These are phyloP conservation scores for Backusella circina DNA, from an alignment of 192 early-diverging fungal genomes.

Conservation along the genomic window DNA sequence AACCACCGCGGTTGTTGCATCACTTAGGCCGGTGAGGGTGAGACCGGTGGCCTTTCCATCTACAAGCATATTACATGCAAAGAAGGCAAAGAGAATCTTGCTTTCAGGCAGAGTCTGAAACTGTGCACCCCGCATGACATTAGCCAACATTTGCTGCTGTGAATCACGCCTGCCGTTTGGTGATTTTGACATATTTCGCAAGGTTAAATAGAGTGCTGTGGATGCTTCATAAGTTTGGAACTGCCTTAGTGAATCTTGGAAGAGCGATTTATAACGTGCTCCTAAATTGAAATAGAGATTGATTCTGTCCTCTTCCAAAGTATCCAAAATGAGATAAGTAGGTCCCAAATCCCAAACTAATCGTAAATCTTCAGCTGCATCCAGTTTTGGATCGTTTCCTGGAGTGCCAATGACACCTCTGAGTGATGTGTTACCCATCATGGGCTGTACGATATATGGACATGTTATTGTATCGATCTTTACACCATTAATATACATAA, in stretches of 20 bases:
- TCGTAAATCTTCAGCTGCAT: conserved; percentile 5
- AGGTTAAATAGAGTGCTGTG: conserved; percentile 46
- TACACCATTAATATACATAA: conserved; percentile 61
- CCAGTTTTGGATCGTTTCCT: conserved; percentile 1
- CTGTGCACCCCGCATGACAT: conserved; percentile 48
- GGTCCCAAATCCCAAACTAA: conserved; percentile 64
- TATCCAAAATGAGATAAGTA: conserved; percentile 59
- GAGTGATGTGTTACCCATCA: conserved; percentile 23
- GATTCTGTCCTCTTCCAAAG: conserved; percentile 55
- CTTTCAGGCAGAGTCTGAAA: conserved; percentile 53
- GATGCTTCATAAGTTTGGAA: conserved; percentile 69
- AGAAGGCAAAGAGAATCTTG: conserved; percentile 61
- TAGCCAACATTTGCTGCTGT: conserved; percentile 47
- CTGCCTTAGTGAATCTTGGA: conserved; percentile 59
- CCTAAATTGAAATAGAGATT: conserved; percentile 62
- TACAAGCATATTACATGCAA: conserved; percentile 46
- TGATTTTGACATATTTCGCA: conserved; percentile 26
- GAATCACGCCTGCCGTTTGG: conserved; percentile 18
- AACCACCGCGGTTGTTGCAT: conserved; percentile 27
- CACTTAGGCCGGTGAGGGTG: conserved; percentile 24
- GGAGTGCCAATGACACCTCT: conserved; percentile 42
- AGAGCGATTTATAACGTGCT: conserved; percentile 58
- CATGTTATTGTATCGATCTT: conserved; percentile 53
- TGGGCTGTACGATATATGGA: conserved; percentile 45
- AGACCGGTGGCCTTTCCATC: conserved; percentile 36